Conservation (phyloP, 169 alveolate genomes). For the Haemoproteus tartakovskyi region DNA sequence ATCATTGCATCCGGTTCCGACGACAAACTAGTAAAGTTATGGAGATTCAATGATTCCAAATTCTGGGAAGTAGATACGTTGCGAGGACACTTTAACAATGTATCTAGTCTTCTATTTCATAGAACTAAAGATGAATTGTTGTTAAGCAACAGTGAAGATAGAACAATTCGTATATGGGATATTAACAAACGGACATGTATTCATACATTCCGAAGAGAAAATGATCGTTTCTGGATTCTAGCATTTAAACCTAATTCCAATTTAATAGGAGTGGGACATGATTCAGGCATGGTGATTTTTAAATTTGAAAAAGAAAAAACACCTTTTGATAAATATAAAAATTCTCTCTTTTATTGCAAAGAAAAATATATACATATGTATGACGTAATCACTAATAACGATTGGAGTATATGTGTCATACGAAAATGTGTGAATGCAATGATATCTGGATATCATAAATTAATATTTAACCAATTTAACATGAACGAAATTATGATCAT, state of each 20-base stretch:
- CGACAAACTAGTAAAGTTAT: slow-evolving; percentile 90
- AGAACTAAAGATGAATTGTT: slow-evolving; percentile 85
- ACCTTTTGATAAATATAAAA: slow-evolving; percentile 73
- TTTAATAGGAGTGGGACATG: slow-evolving; percentile 94
- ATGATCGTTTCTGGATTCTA: slow-evolving; percentile 95
- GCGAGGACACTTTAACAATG: slow-evolving; percentile 93
- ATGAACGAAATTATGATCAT: slow-evolving; percentile 31
- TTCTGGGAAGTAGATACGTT: slow-evolving; percentile 93
- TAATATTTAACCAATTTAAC: slow-evolving; percentile 23
- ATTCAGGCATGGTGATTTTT: slow-evolving; percentile 88
- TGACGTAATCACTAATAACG: slow-evolving; percentile 62
- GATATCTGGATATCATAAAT: slow-evolving; percentile 45
- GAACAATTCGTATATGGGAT: slow-evolving; percentile 93
- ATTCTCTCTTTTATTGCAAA: slow-evolving; percentile 74
- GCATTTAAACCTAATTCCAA: slow-evolving; percentile 83
- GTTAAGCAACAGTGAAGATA: slow-evolving; percentile 93
- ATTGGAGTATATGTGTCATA: slow-evolving; percentile 3
- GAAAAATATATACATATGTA: slow-evolving; percentile 79
- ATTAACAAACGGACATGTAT: slow-evolving; percentile 85
- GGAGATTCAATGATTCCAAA: slow-evolving; percentile 91
- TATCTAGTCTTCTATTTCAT: slow-evolving; percentile 90
- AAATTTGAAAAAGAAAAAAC: slow-evolving; percentile 84
- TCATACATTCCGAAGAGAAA: slow-evolving; percentile 87
- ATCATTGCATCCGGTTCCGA: slow-evolving; percentile 93
- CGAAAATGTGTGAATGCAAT: slow-evolving; percentile 63